Conservation (phyloP, 2,329 filamentous ascomycete genomes). For the Canariomyces notabilis region DNA sequence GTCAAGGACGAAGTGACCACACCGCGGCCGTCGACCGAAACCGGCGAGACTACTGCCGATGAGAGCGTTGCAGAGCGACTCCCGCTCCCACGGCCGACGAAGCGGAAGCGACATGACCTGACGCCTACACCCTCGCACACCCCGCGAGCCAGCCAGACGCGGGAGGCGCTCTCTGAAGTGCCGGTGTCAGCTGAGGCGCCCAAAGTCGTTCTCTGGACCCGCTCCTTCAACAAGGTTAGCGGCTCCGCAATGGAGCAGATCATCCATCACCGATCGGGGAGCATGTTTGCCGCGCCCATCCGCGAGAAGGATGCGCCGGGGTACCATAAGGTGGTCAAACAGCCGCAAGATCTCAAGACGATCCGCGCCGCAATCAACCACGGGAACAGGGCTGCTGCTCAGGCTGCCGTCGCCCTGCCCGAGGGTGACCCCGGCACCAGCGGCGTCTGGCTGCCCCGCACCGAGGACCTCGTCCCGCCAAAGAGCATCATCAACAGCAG, state of each 20-base stretch:
- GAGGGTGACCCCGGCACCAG: slow-evolving; percentile 53
- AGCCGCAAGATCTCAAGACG: slow-evolving; percentile 71
- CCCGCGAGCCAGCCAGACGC: slow-evolving; percentile 23
- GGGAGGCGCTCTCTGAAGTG: slow-evolving; percentile 23
- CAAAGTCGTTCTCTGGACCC: slow-evolving; percentile 68
- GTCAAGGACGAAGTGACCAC: slow-evolving; percentile 59
- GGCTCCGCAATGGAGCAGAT: slow-evolving; percentile 71
- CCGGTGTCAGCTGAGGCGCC: slow-evolving; percentile 46
- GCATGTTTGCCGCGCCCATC: slow-evolving; percentile 72
- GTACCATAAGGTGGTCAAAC: slow-evolving; percentile 67
- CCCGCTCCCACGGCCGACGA: slow-evolving; percentile 36
- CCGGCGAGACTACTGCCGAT: slow-evolving; percentile 51
- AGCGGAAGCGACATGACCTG: slow-evolving; percentile 55
- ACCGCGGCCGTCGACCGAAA: slow-evolving; percentile 49
- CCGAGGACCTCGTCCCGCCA: slow-evolving; percentile 74
- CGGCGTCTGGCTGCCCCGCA: slow-evolving; percentile 61
- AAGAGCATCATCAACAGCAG: slow-evolving; percentile 88
- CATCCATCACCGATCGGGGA: slow-evolving; percentile 69
- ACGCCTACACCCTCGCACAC: slow-evolving; percentile 34
- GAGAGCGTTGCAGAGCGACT: slow-evolving; percentile 43
- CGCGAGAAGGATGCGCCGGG: slow-evolving; percentile 71
- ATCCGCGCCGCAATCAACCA: slow-evolving; percentile 72
- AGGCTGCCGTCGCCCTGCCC: slow-evolving; percentile 56
- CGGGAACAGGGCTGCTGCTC: slow-evolving; percentile 60
- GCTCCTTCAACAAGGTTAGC: slow-evolving; percentile 69